phyloP scores from a whole-genome alignment of 139 green algal species.

The Dunaliella sp. region DNA sequence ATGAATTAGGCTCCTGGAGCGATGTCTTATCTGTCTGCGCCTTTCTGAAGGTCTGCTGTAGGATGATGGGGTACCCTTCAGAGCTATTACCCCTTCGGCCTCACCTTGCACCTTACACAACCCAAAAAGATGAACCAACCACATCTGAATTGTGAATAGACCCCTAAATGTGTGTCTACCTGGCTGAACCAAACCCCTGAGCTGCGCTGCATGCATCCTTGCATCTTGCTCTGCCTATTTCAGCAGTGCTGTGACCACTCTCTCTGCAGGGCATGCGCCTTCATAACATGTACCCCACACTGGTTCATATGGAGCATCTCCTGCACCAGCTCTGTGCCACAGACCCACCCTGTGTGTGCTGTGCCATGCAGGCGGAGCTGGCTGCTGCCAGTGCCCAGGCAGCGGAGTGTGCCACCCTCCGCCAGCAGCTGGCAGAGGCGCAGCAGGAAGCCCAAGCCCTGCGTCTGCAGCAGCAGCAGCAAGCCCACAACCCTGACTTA shows the following conservation, averaged over 20 bases:
- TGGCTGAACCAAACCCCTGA: neutral
- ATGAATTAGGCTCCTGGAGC: neutral
- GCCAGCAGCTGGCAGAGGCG: neutral
- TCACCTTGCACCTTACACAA: neutral
- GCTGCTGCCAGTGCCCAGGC: neutral
- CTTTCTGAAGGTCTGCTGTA: neutral
- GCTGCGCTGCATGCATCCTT: too few species aligned
- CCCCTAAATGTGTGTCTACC: too few species aligned
- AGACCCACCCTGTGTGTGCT: neutral
- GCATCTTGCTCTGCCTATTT: neutral
- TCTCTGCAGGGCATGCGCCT: neutral
- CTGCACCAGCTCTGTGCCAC: neutral
- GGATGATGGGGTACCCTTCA: neutral
- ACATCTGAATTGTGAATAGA: too few species aligned
- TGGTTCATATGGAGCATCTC: neutral
- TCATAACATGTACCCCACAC: neutral
- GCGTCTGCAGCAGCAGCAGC: neutral
- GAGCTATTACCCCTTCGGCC: neutral
- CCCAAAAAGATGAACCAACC: too few species aligned
- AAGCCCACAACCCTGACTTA: neutral
- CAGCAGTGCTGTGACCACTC: neutral
- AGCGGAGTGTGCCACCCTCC: neutral
- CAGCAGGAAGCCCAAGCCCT: neutral
- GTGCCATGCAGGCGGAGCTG: neutral
- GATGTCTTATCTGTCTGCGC: neutral